Evolutionary conservation across 495 filamentous ascomycete genomes (phyloP).

Genomic region (Echria macrotheca): DNA sequence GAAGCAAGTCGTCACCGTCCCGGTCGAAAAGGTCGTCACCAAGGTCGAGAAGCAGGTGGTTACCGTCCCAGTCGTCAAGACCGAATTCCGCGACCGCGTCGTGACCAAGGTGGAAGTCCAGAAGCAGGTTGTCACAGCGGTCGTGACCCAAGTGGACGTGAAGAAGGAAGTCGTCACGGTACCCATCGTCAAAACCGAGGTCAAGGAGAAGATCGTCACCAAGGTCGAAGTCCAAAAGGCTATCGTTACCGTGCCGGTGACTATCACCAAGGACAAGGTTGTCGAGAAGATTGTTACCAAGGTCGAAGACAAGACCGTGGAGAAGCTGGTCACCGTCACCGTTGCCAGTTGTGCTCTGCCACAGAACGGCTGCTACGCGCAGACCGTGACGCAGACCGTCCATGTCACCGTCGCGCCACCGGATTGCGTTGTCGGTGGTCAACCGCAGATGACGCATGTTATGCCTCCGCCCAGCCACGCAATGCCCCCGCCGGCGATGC

Average conservation of each 20-base stretch:
- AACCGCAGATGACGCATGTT: not conserved
- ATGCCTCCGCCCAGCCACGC: not conserved
- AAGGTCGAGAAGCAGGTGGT: conserved; percentile 4
- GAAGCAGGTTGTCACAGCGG: not conserved
- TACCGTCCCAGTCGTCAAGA: not conserved
- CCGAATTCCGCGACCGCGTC: not conserved
- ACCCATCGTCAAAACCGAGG: too few relatives aligned
- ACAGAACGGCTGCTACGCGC: not conserved
- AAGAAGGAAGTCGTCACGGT: not conserved
- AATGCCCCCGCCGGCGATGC: too few relatives aligned
- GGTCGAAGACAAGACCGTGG: not conserved
- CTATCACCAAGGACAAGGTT: not conserved
- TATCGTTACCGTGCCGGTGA: not conserved
- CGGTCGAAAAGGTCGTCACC: conserved; percentile 1
- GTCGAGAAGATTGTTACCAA: not conserved
- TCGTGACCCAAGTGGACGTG: not conserved
- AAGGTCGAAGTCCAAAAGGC: not conserved
- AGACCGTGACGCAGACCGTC: conserved; percentile 3
- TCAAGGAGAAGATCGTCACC: conserved; percentile 3
- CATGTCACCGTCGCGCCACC: not conserved
- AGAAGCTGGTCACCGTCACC: conserved; percentile 1
- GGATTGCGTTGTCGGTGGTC: not conserved
- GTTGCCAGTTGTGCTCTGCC: not conserved
- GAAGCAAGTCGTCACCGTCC: conserved; percentile 5
- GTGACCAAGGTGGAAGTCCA: conserved; percentile 3